Evolutionary conservation across 148 eudicot species (phyloP).

Genomic region (Selenicereus undatus): DNA sequence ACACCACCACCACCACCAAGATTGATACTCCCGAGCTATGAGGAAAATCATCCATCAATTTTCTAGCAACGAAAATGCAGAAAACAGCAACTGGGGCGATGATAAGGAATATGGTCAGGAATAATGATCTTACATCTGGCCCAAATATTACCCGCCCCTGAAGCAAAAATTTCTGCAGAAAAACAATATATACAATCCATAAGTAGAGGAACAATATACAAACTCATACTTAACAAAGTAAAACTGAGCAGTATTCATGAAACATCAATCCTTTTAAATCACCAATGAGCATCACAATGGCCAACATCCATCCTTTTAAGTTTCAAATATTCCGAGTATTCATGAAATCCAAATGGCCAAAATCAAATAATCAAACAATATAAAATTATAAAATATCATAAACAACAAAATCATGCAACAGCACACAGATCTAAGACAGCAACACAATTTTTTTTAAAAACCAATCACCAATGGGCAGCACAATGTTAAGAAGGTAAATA

Average conservation of each 20-base stretch:
- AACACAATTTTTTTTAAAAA: background rate
- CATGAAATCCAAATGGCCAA: slow-evolving; percentile 8
- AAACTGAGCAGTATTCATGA: too few species aligned
- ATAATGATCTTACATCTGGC: slow-evolving; percentile 89
- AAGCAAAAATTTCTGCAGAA: slow-evolving; percentile 83
- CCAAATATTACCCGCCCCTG: slow-evolving; percentile 89
- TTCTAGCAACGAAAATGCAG: slow-evolving; percentile 81
- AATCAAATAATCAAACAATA: background rate
- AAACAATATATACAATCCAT: slow-evolving; percentile 15
- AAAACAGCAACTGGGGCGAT: slow-evolving; percentile 76
- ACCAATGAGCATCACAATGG: background rate
- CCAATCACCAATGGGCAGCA: too few species aligned
- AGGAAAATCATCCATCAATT: slow-evolving; percentile 68
- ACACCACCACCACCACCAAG: slow-evolving; percentile 62
- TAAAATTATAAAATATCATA: slow-evolving; percentile 1
- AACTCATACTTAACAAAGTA: background rate
- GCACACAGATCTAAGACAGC: background rate
- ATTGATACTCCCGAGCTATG: slow-evolving; percentile 63
- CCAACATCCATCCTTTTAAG: background rate
- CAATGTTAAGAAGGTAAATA: too few species aligned
- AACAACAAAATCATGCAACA: background rate
- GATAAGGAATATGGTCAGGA: slow-evolving; percentile 82
- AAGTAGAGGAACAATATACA: background rate
- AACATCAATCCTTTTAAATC: too few species aligned
- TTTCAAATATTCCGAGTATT: background rate